Evolutionary conservation across 345 rosid species (phyloP).

Genomic region (Lepidium didymum): DNA sequence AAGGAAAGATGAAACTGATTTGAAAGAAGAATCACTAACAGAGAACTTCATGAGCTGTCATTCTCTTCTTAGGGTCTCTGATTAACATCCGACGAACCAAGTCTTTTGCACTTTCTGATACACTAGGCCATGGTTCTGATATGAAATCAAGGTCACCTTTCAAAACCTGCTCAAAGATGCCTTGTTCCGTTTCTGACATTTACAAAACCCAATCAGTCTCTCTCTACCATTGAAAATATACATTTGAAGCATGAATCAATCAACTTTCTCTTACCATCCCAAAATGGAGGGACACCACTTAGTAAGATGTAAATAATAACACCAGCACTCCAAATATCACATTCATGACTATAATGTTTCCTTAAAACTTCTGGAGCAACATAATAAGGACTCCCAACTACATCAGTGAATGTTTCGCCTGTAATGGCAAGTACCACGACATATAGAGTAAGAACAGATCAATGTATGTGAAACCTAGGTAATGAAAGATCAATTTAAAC

Average conservation of each 20-base stretch:
- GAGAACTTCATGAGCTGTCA: conserved; percentile 86
- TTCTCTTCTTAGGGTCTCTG: conserved; percentile 73
- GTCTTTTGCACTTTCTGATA: conserved; percentile 86
- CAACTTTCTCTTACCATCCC: conserved; percentile 67
- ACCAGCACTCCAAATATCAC: conserved; percentile 99
- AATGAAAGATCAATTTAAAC: conserved; percentile 2
- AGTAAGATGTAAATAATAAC: conserved; percentile 84
- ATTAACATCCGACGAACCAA: conserved; percentile 77
- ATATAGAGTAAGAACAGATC: background rate
- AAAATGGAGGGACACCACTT: conserved; percentile 94
- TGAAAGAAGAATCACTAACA: conserved; percentile 41
- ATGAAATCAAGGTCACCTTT: conserved; percentile 81
- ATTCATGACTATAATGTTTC: conserved; percentile 79
- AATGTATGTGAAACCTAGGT: background rate
- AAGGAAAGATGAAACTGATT: background rate
- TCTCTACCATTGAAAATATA: background rate
- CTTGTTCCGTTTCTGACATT: conserved; percentile 86
- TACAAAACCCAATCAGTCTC: conserved; percentile 15
- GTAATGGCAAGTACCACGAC: conserved; percentile 11
- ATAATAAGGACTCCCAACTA: conserved; percentile 95
- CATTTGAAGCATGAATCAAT: background rate
- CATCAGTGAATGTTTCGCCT: conserved; percentile 83
- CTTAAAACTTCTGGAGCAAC: conserved; percentile 94
- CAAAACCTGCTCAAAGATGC: conserved; percentile 93
- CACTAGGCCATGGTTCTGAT: conserved; percentile 96